Conservation (phyloP, 495 filamentous ascomycete genomes). For the Staphylotrichum longicolle region DNA sequence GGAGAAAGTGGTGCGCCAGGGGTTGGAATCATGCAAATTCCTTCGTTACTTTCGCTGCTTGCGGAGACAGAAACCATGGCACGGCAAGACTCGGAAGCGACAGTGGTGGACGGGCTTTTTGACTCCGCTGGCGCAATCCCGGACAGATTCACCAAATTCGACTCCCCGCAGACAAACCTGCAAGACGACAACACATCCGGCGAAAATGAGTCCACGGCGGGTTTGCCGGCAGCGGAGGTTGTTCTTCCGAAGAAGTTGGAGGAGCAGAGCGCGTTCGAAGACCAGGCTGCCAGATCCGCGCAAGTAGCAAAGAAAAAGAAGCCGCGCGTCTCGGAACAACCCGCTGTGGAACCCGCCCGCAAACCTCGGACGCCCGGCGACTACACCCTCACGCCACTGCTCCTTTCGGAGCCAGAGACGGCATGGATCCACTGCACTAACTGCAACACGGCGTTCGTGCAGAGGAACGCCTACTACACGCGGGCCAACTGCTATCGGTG, state of each 20-base stretch:
- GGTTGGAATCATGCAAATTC: too few relatives aligned
- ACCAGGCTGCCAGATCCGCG: too few relatives aligned
- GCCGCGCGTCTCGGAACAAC: not conserved
- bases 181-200: not conserved
- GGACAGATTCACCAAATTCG: not conserved
- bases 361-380: conserved; percentile 62
- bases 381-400: conserved; percentile 68
- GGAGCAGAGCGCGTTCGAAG: too few relatives aligned
- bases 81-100: not conserved
- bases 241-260: too few relatives aligned
- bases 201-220: not conserved
- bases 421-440: conserved; percentile 86
- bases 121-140: not conserved
- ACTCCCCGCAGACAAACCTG: too few relatives aligned
- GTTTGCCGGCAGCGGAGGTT: too few relatives aligned
- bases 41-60: too few relatives aligned
- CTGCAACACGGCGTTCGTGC: conserved; percentile 78
- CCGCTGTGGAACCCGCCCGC: conserved; percentile 23
- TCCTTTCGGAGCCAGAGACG: conserved; percentile 69
- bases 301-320: not conserved
- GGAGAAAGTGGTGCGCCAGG: too few relatives aligned
- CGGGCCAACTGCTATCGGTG: conserved; percentile 83
- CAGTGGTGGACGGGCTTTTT: not conserved
- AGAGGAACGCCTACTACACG: conserved; percentile 81
- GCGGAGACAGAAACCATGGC: too few relatives aligned